These are phyloP conservation scores for Clitopilus hobsonii DNA, from an alignment of 768 basidiomycete species.

Conservation along the genomic window DNA sequence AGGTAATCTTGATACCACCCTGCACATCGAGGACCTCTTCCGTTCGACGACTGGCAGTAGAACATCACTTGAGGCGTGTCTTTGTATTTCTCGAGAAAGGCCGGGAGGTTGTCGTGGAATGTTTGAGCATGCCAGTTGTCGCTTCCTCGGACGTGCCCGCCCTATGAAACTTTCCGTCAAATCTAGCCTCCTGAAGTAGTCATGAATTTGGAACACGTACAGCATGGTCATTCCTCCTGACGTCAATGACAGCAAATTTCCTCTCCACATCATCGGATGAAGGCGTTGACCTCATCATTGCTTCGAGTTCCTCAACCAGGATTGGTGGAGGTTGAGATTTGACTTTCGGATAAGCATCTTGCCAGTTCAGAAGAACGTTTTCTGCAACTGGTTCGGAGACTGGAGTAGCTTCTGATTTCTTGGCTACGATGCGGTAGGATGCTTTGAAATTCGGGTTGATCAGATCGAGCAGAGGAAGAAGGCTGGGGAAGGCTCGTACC, in stretches of 20 bases:
- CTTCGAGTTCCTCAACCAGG: slow-evolving; percentile 32
- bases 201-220: slow-evolving; percentile 23
- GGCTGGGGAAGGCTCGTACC: slow-evolving; percentile 23
- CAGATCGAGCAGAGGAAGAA: background rate
- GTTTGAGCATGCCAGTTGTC: slow-evolving; percentile 44
- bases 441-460: slow-evolving; percentile 19
- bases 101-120: slow-evolving; percentile 39
- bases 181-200: background rate
- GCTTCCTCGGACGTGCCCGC: slow-evolving; percentile 50
- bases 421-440: slow-evolving; percentile 43
- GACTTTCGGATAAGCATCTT: slow-evolving; percentile 47
- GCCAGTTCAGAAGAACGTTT: slow-evolving; percentile 39
- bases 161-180: slow-evolving; percentile 23
- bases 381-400: slow-evolving; percentile 7
- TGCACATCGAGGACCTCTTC: slow-evolving; percentile 50
- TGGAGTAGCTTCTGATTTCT: slow-evolving; percentile 22
- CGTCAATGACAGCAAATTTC: slow-evolving; percentile 43
- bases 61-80: slow-evolving; percentile 42
- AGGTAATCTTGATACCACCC: slow-evolving; percentile 55
- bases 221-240: slow-evolving; percentile 39
- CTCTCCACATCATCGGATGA: slow-evolving; percentile 1
- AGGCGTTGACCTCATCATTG: slow-evolving; percentile 20
- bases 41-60: slow-evolving; percentile 48
- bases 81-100: slow-evolving; percentile 36
- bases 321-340: slow-evolving; percentile 26